Evolutionary conservation across 306 rosid species (phyloP), one percentile per base, ranked within the genome.

Genomic region (Rosa persica): DNA sequence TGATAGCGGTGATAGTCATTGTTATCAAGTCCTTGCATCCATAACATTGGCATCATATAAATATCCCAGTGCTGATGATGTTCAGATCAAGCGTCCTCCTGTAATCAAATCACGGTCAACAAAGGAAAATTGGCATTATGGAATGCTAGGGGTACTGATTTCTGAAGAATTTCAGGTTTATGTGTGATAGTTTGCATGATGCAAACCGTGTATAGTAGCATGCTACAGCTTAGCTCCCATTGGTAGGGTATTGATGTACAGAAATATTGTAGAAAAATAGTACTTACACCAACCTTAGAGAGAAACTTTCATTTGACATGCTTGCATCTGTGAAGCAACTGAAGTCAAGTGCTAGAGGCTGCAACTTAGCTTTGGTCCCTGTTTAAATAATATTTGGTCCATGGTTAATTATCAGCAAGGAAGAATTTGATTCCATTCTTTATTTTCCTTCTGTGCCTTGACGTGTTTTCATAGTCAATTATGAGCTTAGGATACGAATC

Each of bases 1-100:
- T 86, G 76, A 79, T 92, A 73, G 62, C 85, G 3, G 8, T 67
- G 17, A 23, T 23, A 55, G 83, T 85, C 70, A 52, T 92, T 57
- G 10, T 83, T 72, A 76, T 83, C 62, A 69, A 75, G 58, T 64
- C 71, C 74, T 60, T 67, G 65, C 8, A 67, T 46, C 47, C 20
- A 9, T 72, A 47, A 58, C 44, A 30, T 61, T 58, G 19, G 76
- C 78, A 47, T 70, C 80, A 55, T 62, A 10, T 25, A 0, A 64
- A 70, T 79, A 43, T 84, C 43, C 72, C 76, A 71, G 82, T 78
- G 46, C 70, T 46, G 39, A 76, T 74, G 62, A 85, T 80, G 74
- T 73, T 78, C 7, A 43, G 75, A 61, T 70, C 69, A 61, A 77
- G 85, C 67, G 64, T 22, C 19, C 42, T 71, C 71, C 72, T 25